Base-by-base conservation (phyloP, 495 filamentous ascomycete genomes). In the Lasiosphaeriaceae sp. region DNA sequence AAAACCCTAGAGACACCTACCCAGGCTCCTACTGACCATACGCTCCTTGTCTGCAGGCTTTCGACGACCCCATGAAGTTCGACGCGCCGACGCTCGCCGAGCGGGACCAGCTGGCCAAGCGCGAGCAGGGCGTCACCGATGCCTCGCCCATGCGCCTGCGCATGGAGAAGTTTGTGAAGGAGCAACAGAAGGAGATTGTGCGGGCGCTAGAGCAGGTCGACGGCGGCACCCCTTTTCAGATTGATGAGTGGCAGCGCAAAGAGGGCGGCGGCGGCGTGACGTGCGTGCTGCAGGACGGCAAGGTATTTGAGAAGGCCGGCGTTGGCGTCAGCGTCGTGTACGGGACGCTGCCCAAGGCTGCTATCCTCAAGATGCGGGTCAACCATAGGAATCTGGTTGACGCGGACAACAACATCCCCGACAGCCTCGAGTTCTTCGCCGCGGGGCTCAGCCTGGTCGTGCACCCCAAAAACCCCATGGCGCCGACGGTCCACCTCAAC, bases 261-360 rank as follows among this genome's bases (percentile, higher is more conserved):
- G 85, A 88, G 67, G 93, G 92, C 47, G 82, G 82, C 31, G 82
- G 81, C 50, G 94, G 94, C 39, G 89, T 92, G 54, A 95, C 90
- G 5, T 96, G 93, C 72, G 92, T 97, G 11, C 80, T 97, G 29
- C 94, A 99, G 68, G 90, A 96, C 54, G 93, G 95, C 35, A 90
- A 94, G 50, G 90, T 97, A 29, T 99, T 97, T 69, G 94, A 99
- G 74, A 99, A 99, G 73, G 94, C 92, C 35, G 94, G 94, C 14
- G 95, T 97, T 44, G 96, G 95, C 64, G 92, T 91, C 59, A 93
- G 89, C 46, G 83, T 96, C 46, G 94, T 99, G 19, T 97, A 99
- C 65, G 95, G 94, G 56, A 89, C 88, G 35, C 79, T 99, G 14
- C 92, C 94, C 11, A 86, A 88, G 50, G 80, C 90, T 0, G 95